A percentile compares a stretch with the other conserved stretches of the same genome.
Conservation (phyloP, 2,329 filamentous ascomycete genomes). For the Apiospora rasikravindrae region DNA sequence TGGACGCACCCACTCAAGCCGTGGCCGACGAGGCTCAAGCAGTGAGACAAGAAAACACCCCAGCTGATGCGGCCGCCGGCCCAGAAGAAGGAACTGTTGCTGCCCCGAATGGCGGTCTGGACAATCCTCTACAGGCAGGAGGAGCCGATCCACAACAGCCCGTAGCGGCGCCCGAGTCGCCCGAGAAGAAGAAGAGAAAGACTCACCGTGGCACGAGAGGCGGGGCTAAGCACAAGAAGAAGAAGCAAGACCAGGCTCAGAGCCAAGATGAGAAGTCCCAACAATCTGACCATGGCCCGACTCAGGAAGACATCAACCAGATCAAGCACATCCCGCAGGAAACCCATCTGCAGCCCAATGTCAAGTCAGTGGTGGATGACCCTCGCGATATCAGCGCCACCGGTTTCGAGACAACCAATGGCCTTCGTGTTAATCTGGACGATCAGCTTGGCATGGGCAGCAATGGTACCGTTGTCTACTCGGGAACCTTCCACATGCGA, state of each 20-base stretch:
- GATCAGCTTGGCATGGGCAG: constrained; percentile 78
- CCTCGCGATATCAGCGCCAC: constrained; percentile 65
- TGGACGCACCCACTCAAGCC: not conserved
- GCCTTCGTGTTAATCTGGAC: constrained; percentile 67
- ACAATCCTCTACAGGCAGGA: not conserved
- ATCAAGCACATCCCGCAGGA: constrained; percentile 63
- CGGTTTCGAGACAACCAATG: constrained; percentile 67
- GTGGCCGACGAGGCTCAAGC: not conserved
- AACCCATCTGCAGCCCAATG: constrained; percentile 63
- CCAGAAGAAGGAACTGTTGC: not conserved
- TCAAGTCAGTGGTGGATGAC: constrained; percentile 62
- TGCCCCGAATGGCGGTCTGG: not conserved
- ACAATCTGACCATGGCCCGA: constrained; percentile 45
- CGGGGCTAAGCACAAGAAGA: constrained; percentile 69
- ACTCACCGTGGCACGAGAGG: constrained; percentile 74
- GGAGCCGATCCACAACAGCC: constrained; percentile 9
- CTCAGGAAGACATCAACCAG: constrained; percentile 67
- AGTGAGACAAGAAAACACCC: not conserved
- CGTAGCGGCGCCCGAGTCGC: constrained; percentile 30
- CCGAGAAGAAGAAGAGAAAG: constrained; percentile 68
- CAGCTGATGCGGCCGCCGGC: not conserved
- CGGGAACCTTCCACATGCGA: constrained; percentile 90
- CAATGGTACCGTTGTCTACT: constrained; percentile 95
- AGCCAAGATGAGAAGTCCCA: constrained; percentile 53
- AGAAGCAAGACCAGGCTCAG: constrained; percentile 56